Percentiles rank a stretch among this genome's conserved stretches.
phyloP scores from a whole-genome alignment of 768 basidiomycete genomes.

The Albatrellus ellisii region DNA sequence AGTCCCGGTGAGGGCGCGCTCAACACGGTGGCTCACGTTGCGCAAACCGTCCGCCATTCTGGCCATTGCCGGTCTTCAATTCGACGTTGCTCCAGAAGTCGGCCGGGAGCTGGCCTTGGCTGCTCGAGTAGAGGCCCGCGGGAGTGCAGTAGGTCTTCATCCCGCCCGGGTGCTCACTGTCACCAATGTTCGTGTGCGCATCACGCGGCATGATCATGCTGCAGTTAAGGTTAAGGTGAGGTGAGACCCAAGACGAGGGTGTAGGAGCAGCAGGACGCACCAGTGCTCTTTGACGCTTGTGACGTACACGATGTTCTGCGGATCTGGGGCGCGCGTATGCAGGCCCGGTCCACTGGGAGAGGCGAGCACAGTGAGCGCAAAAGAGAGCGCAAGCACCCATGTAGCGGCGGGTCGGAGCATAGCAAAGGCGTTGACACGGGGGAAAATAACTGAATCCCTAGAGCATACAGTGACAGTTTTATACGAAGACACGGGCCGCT shows the following conservation, averaged over 20 bases:
- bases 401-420: neutral
- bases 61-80: constrained; percentile 29
- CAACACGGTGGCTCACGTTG: constrained; percentile 16
- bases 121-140: constrained; percentile 23
- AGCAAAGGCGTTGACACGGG: neutral
- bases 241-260: neutral
- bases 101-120: constrained; percentile 31
- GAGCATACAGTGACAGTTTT: neutral
- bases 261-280: constrained; percentile 25
- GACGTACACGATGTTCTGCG: constrained; percentile 42
- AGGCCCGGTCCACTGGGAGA: constrained; percentile 2
- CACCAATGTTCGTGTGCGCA: constrained; percentile 39
- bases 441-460: neutral
- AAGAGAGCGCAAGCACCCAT: neutral
- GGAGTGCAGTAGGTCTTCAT: constrained; percentile 42
- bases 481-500: too few species aligned
- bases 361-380: constrained; percentile 1
- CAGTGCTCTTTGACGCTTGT: constrained; percentile 30
- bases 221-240: neutral
- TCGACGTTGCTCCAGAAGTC: constrained; percentile 40
- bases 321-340: constrained; percentile 5
- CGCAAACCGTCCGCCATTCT: constrained; percentile 27
- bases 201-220: constrained; percentile 21
- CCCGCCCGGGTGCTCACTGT: constrained; percentile 41
- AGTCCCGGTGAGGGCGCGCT: constrained; percentile 19